Evolutionary conservation across 2,329 filamentous ascomycete species (phyloP).

Genomic region (Ophiostoma ulmi): DNA sequence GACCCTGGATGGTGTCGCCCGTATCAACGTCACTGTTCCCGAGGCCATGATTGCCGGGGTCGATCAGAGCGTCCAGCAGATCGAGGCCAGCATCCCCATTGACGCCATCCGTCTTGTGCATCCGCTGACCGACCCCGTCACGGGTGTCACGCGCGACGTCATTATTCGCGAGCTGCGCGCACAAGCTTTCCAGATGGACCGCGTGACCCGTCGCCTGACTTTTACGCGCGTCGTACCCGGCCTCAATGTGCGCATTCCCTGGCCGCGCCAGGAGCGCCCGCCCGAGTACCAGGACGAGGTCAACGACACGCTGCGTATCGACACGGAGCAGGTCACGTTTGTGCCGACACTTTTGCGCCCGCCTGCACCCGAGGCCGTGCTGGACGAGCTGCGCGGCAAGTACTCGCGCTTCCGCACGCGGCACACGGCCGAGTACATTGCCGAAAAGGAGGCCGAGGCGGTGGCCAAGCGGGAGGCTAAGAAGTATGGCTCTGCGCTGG

Average conservation of each 20-base stretch:
- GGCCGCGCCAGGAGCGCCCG: slow-evolving; percentile 52
- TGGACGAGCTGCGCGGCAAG: slow-evolving; percentile 80
- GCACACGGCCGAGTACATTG: slow-evolving; percentile 69
- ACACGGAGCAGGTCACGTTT: slow-evolving; percentile 70
- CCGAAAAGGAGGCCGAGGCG: slow-evolving; percentile 40
- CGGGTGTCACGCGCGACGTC: slow-evolving; percentile 63
- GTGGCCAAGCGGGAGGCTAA: slow-evolving; percentile 27
- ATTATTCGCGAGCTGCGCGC: slow-evolving; percentile 68
- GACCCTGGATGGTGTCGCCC: slow-evolving; percentile 56
- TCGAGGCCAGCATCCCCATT: slow-evolving; percentile 58
- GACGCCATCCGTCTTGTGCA: slow-evolving; percentile 75
- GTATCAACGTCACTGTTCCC: slow-evolving; percentile 49
- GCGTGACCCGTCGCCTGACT: slow-evolving; percentile 42
- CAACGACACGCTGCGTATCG: slow-evolving; percentile 68
- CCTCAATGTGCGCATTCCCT: slow-evolving; percentile 68
- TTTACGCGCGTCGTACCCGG: slow-evolving; percentile 62
- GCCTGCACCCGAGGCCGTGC: slow-evolving; percentile 71
- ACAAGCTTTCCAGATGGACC: slow-evolving; percentile 46
- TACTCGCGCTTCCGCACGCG: slow-evolving; percentile 77
- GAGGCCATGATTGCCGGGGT: slow-evolving; percentile 39
- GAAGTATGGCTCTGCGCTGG: slow-evolving; percentile 25
- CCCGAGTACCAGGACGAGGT: slow-evolving; percentile 51
- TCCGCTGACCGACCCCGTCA: slow-evolving; percentile 61
- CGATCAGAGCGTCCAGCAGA: slow-evolving; percentile 40
- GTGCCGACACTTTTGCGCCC: slow-evolving; percentile 69